phyloP scores from a whole-genome alignment of 1,284 basidiomycete species.

The Leccinum fallax region DNA sequence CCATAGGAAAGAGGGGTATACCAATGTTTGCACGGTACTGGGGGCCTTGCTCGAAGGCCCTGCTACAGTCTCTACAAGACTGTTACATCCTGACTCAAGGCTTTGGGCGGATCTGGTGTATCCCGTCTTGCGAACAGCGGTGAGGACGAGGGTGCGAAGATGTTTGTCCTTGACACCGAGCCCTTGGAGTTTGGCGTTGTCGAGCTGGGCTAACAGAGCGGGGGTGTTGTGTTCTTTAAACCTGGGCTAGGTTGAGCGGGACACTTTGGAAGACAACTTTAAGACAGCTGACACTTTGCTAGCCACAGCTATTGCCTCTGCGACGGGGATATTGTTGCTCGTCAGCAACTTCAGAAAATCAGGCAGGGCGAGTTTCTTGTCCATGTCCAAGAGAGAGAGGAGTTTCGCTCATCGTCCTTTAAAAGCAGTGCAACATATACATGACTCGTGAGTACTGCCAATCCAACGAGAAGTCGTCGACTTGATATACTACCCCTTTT shows the following conservation, averaged over 20 bases:
- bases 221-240: slow-evolving; percentile 77
- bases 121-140: slow-evolving; percentile 67
- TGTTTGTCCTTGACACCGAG: slow-evolving; percentile 71
- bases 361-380: slow-evolving; percentile 63
- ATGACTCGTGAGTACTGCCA: slow-evolving; percentile 7
- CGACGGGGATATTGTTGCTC: slow-evolving; percentile 60
- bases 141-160: slow-evolving; percentile 60
- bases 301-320: slow-evolving; percentile 76
- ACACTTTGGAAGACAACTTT: background rate
- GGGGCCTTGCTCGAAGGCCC: slow-evolving; percentile 13
- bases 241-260: slow-evolving; percentile 42
- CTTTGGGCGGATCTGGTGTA: slow-evolving; percentile 40
- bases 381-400: slow-evolving; percentile 7
- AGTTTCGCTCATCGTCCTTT: background rate
- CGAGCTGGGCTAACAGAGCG: slow-evolving; percentile 56
- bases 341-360: slow-evolving; percentile 77
- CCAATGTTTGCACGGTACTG: slow-evolving; percentile 23
- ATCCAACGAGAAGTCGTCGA: slow-evolving; percentile 13
- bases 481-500: slow-evolving; percentile 25
- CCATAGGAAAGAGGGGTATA: slow-evolving; percentile 26
- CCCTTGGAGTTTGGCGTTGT: slow-evolving; percentile 58
- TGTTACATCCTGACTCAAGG: slow-evolving; percentile 1
- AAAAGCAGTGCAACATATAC: background rate
- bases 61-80: background rate
- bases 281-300: slow-evolving; percentile 69